Evolutionary conservation across 176 grass and related monocot species (phyloP), one percentile per base, ranked within the genome.

Genomic region (Tillandsia fasciculata): DNA sequence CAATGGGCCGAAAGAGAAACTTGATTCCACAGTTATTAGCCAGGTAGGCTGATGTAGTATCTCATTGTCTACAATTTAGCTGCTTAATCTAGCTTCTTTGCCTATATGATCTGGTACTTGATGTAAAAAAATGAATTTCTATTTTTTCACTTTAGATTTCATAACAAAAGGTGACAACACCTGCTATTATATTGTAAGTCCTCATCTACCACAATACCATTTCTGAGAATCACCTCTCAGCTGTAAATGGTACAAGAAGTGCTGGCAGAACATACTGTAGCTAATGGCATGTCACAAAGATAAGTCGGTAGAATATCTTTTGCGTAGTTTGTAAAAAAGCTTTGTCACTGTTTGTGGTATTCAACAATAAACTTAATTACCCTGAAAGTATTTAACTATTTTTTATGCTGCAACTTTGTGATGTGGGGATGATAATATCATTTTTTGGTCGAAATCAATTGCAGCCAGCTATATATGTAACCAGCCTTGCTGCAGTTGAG

Each of bases 401-500:
- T 2, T 10, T 42, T 5, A 15, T 26, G 12, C 65, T 42, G 64
- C 73, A 54, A 52, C 69, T 26, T 49, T 79, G 13, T 49, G 28
- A 47, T 12, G 66, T 26, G 26, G 7, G 64, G 9, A 7, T 42
- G 59, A 12, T 33, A 57, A 20, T 64, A 50, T 91, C 27, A 72
- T 76, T 70, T 48, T 23, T 2, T 49, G 71, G 50, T 26, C 59
- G 70, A 67, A 71, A n/a, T 11, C 17, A 83, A 73, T 85, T 92
- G 67, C 80, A 97, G 94, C 94, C 89, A 72, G 89, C 94, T 56
- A 92, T 97, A 77, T 97, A 92, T 64, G 94, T 97, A 47, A 90
- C 94, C 58, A 99, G 89, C 70, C 89, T 99, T 72, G 94, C 89
- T 52, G 94, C 89, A 50, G 82, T 93, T 48, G 94, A 99, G 69